Base-by-base conservation (phyloP, 768 basidiomycete species). In the Kwoniella pini region DNA sequence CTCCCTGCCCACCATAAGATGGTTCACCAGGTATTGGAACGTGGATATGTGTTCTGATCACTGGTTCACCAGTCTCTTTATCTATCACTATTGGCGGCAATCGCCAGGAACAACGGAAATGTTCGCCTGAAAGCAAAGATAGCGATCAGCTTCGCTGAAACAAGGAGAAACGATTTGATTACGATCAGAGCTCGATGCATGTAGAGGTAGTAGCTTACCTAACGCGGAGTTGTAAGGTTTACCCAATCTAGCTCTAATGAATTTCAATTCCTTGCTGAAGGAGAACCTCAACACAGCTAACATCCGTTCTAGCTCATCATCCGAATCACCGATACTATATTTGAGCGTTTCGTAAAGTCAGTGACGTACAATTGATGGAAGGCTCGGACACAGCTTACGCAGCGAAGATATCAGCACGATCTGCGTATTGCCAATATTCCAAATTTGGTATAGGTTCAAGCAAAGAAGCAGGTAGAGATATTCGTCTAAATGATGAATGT, bases 361-460 rank as follows among this genome's bases (percentile, higher is more conserved):
- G 39, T 38, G 28, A 33, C 27, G 26, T 26, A 12, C 27, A 26
- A 28, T 24, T 11, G 33, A 36, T n/a, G 3, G 27, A 48, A 49
- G 43, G 13, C 24, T 42, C 6, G 39, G 22, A 26, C 12, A 12
- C 17, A 21, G 85, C 88, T 81, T 76, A 96, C 93, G 91, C 86
- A 71, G 88, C 88, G 73, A 97, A 92, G 44, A 91, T 80, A 79
- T 96, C 93, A 6, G 93, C 90, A 68, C 91, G 83, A 79, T 95
- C 92, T 46, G 91, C 82, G 69, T 92, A 94, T 67, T 91, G 87
- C 90, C 90, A 96, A 80, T 93, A 97, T 80, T 97, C 94, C 51
- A 97, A 84, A 80, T 97, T 97, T 4, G 94, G 94, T 67, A 94
- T 84, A 3, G 94, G 94, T 76, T 96, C 94, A 42, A 97, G 84